Base-by-base conservation (phyloP, 2,329 filamentous ascomycete species). In the Pseudogymnoascus sp. region DNA sequence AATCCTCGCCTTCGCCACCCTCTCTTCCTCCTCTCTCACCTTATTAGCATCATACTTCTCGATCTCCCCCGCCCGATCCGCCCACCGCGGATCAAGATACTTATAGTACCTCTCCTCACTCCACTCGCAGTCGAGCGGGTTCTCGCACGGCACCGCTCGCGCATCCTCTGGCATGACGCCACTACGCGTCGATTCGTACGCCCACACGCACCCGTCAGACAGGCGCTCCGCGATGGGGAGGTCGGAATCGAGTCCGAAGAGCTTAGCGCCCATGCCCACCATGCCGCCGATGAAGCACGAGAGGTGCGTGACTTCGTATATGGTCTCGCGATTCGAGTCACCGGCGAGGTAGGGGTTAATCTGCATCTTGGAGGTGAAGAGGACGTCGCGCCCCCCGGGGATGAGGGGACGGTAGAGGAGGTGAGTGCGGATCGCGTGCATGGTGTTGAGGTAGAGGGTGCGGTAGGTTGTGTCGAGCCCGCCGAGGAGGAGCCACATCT, bases 331-430 rank as follows among this genome's bases (percentile, higher is more conserved):
- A 17, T 27, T 41, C 4, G 77, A 70, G 8, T 79, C 74, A 6
- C 6, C 21, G 7, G 69, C 66, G n/a, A 27, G 13, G 35, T 27
- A 59, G 38, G 35, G 48, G 75, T 73, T 1, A 71, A 59, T 77
- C 29, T 33, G 29, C 48, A 55, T 17, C 2, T 78, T 74, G 5
- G 17, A 88, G 0, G 89, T 84, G 64, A 94, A 85, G 2, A 94
- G 80, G n/a, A 94, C 83, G 64, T 93, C 84, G 60, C 83, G 83
- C 5, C 81, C 78, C 31, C 83, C 81, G 5, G 85, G 82, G 17
- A 85, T 82, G 84, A 94, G 88, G 0, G 92, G 91, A 4, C 88
- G 83, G 75, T 85, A 96, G 63, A 96, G 83, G 8, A 96, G 80
- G 72, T 89, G 82, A 66, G 91, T 81, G 66, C 89, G 88, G 36